phyloP scores from a whole-genome alignment of 2,329 filamentous ascomycete genomes.

The Alternaria viburni region DNA sequence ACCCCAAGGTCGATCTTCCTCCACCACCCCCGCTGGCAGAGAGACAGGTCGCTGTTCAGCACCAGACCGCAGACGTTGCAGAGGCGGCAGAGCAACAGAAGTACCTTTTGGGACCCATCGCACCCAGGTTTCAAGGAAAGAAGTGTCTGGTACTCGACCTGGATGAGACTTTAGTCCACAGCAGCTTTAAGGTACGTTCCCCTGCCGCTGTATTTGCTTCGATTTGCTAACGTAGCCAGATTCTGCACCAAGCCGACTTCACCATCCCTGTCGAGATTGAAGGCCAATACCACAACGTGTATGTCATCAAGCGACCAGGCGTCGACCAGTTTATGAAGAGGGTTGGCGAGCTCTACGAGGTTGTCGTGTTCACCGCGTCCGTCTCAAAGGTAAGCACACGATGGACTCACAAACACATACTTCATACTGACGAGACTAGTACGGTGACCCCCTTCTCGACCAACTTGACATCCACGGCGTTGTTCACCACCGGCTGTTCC shows the following conservation, averaged over 20 bases:
- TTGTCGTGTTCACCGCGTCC: constrained; percentile 97
- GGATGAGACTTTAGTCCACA: constrained; percentile 96
- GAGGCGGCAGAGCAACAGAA: constrained; percentile 60
- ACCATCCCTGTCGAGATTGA: constrained; percentile 99
- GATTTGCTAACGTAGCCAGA: constrained; percentile 60
- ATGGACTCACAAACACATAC: neutral
- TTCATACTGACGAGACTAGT: constrained; percentile 60
- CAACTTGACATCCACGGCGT: constrained; percentile 97
- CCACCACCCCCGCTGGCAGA: constrained; percentile 62
- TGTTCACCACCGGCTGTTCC: constrained; percentile 93
- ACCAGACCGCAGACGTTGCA: constrained; percentile 51
- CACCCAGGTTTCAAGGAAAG: constrained; percentile 79
- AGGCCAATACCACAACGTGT: constrained; percentile 98
- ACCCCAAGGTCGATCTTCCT: constrained; percentile 57
- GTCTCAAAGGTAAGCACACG: constrained; percentile 80
- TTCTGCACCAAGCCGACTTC: constrained; percentile 96
- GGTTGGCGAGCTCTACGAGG: constrained; percentile 95
- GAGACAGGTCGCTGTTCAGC: constrained; percentile 48
- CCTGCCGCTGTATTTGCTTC: neutral
- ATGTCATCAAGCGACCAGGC: constrained; percentile 98
- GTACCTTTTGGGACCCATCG: constrained; percentile 81
- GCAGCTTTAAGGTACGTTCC: constrained; percentile 87
- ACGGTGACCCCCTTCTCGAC: constrained; percentile 93
- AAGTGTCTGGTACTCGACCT: constrained; percentile 96
- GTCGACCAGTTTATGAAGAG: constrained; percentile 99